Evolutionary conservation across 139 green algal species (phyloP), one percentile per base, ranked within the genome.

Genomic region (Gonium pectorale): DNA sequence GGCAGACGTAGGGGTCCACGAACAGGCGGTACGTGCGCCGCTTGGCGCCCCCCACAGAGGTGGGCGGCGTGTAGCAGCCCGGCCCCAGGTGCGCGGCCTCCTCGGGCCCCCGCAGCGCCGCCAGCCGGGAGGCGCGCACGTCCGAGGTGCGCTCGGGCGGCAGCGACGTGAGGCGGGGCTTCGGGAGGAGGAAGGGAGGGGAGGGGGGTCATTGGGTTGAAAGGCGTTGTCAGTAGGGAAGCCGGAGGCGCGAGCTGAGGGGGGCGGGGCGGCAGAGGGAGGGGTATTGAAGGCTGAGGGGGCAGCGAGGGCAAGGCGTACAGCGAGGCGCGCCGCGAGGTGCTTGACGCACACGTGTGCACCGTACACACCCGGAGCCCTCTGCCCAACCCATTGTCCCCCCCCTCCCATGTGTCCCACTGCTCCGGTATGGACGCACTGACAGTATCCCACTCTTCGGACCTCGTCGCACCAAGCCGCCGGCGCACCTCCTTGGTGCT

Each of bases 1-100:
- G 77, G 2, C 1, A 19, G 15, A n/a, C 15, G 31, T 31, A 15
- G 8, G 77, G 77, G 77, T 83, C 77, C 26, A 83, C 77, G 44
- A 66, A 83, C 9, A 74, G 7, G n/a, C 77, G 77, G 77, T 83
- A 83, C 3, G 77, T 74, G 46, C 62, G 60, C 17, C 62, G 77
- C 17, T 43, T 43, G 43, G 77, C 2, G 1, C 77, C 77, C 5
- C 77, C 77, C 0, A 64, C 43, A 0, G 77, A 83, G n/a, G 27
- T 73, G 60, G 44, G 43, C 17, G 60, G 77, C n/a, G 62, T 3
- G 62, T 83, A 83, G 41, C 62, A 33, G 0, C 77, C 77, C 2
- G 77, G 77, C 0, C 77, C 77, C 43, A 83, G 62, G 77, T 83
- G 77, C 21, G 43, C 43, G 22, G 62, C 64, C 29, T 73, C 62